Percentiles rank a stretch among this genome's conserved stretches.
Evolutionary conservation across 1,284 basidiomycete species (phyloP).

Genomic region (Ganoderma sp.): DNA sequence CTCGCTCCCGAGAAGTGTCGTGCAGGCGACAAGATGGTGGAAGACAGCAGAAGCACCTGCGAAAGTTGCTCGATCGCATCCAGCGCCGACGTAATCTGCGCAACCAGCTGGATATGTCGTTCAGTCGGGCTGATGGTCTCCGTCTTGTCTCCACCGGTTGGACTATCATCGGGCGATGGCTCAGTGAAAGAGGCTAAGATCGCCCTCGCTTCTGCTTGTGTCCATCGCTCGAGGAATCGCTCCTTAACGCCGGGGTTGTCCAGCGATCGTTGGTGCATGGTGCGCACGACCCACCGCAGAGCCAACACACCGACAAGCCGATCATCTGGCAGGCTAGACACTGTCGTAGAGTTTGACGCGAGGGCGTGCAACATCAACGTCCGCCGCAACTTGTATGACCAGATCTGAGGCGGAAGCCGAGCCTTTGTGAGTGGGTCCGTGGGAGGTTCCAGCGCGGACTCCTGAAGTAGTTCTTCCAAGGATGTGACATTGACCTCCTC

Average conservation of each 20-base stretch:
- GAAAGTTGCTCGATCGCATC: slow-evolving; percentile 64
- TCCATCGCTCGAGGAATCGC: slow-evolving; percentile 72
- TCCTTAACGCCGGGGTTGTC: slow-evolving; percentile 55
- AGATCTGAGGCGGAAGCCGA: slow-evolving; percentile 46
- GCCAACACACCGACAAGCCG: slow-evolving; percentile 57
- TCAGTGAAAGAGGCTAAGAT: slow-evolving; percentile 58
- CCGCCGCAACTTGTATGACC: slow-evolving; percentile 58
- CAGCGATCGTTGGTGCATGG: slow-evolving; percentile 54
- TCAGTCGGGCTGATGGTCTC: slow-evolving; percentile 47
- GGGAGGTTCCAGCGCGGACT: slow-evolving; percentile 41
- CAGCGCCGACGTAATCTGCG: slow-evolving; percentile 67
- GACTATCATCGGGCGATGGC: background rate
- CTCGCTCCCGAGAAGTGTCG: slow-evolving; percentile 60
- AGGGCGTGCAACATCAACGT: slow-evolving; percentile 62
- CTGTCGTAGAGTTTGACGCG: slow-evolving; percentile 55
- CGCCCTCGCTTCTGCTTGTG: slow-evolving; percentile 64
- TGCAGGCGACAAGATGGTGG: slow-evolving; percentile 52
- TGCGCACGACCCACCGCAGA: slow-evolving; percentile 64
- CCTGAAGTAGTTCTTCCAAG: slow-evolving; percentile 52
- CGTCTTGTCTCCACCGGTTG: slow-evolving; percentile 2
- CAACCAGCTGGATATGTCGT: slow-evolving; percentile 73
- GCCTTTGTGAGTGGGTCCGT: slow-evolving; percentile 17
- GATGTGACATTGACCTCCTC: slow-evolving; percentile 61
- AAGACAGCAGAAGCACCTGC: slow-evolving; percentile 61
- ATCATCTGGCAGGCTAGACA: slow-evolving; percentile 54